Percentiles rank a stretch among this genome's conserved stretches.
Evolutionary conservation across 148 eudicot genomes (phyloP).

Genomic region (Cornus florida): DNA sequence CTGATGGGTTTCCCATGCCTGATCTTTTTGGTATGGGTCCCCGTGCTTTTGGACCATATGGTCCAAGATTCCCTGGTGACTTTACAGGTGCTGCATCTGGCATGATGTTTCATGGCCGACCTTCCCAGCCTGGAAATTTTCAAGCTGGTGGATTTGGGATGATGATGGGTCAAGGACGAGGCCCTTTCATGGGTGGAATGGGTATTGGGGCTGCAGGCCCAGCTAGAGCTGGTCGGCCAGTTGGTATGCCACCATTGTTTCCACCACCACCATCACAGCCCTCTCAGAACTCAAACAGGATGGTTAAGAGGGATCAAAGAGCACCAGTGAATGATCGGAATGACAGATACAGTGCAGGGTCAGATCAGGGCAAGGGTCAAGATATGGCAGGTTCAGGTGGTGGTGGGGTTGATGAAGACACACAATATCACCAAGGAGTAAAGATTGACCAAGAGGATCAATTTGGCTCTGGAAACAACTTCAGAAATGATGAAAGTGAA

Average conservation of each 20-base stretch:
- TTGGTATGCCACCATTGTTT: constrained; percentile 51
- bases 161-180: constrained; percentile 86
- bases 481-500: constrained; percentile 74
- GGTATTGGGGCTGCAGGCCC: constrained; percentile 35
- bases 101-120: constrained; percentile 84
- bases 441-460: constrained; percentile 46
- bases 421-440: constrained; percentile 38
- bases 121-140: constrained; percentile 54
- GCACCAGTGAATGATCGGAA: constrained; percentile 46
- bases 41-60: constrained; percentile 81
- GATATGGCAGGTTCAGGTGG: constrained; percentile 34
- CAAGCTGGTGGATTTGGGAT: constrained; percentile 82
- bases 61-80: constrained; percentile 75
- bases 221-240: constrained; percentile 63
- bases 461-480: constrained; percentile 45
- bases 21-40: constrained; percentile 80
- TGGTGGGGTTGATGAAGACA: constrained; percentile 42
- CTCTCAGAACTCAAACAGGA: constrained; percentile 42
- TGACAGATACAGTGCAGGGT: constrained; percentile 49
- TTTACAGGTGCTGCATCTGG: constrained; percentile 56
- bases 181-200: constrained; percentile 80
- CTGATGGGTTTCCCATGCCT: constrained; percentile 70
- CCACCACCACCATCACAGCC: constrained; percentile 48
- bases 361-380: constrained; percentile 58
- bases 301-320: constrained; percentile 55